Evolutionary conservation across 495 filamentous ascomycete genomes (phyloP), one percentile per base, ranked within the genome.

Genomic region (Hypoxylon crocopeplum): DNA sequence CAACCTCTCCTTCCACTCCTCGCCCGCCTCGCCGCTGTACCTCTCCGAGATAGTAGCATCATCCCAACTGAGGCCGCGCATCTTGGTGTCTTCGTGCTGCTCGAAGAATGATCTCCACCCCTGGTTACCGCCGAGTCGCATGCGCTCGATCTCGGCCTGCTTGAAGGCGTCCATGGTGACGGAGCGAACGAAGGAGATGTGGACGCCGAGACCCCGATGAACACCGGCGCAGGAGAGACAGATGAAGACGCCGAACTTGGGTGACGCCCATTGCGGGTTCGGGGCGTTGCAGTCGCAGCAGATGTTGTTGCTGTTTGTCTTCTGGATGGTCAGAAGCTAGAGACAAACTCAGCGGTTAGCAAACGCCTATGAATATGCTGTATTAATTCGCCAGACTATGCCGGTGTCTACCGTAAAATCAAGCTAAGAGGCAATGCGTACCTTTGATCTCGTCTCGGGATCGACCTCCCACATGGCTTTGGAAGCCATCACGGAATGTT

Each of bases 151-250:
- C 70, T 96, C 92, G 51, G 79, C 78, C 59, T 83, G 83, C 71
- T 98, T 98, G 78, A 98, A 97, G 52, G 90, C 89, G 79, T 98
- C 94, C 94, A 98, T 98, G 39, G 90, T 95, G 60, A 98, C 91
- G 55, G 86, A 90, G 59, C 94, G 88, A 48, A 98, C 91, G 76
- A 98, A 98, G 69, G 92, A 97, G 68, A 98, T 96, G 79, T 98
- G 94, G 21, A 98, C 94, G 46, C 94, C 94, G 12, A 98, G 84
- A 2, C 91, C 90, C 62, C 94, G 89, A 77, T 98, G 94, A 21
- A 92, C 90, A 59, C 94, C 94, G 41, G 94, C 94, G 77, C 94
- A 98, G 56, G 86, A 90, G 36, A 98, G 86, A 75, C 94, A 98
- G 78, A 98, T 97, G 75, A 98, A 98, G 74, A 95, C 89, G 53